These are phyloP conservation scores for Cucurbita maxima DNA, from an alignment of 306 rosid species.

Conservation along the genomic window DNA sequence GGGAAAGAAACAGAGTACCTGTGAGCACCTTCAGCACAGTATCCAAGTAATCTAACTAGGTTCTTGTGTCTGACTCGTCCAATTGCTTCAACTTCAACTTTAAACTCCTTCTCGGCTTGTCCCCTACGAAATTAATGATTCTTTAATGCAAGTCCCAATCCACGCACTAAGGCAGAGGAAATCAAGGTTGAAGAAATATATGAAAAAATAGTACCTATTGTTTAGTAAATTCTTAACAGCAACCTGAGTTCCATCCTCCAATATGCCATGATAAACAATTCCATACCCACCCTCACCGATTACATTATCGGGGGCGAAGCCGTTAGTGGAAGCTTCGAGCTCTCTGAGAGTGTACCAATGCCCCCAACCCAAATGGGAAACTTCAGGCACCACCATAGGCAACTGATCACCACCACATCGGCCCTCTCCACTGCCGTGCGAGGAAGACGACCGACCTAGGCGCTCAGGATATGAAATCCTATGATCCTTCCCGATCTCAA, in stretches of 20 bases:
- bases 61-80: slow-evolving; percentile 87
- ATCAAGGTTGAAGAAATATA: not conserved
- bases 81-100: slow-evolving; percentile 88
- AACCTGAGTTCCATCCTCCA: slow-evolving; percentile 46
- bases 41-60: slow-evolving; percentile 73
- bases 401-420: slow-evolving; percentile 32
- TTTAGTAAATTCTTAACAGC: slow-evolving; percentile 81
- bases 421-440: slow-evolving; percentile 41
- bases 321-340: slow-evolving; percentile 62
- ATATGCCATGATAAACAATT: slow-evolving; percentile 66
- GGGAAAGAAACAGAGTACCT: slow-evolving; percentile 27
- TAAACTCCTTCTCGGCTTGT: slow-evolving; percentile 85
- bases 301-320: slow-evolving; percentile 50
- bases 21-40: slow-evolving; percentile 93
- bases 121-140: slow-evolving; percentile 32
- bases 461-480: slow-evolving; percentile 61
- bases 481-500: slow-evolving; percentile 75
- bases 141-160: not conserved
- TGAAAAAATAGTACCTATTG: slow-evolving; percentile 29
- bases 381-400: slow-evolving; percentile 53
- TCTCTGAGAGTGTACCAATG: slow-evolving; percentile 89
- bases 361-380: slow-evolving; percentile 94
- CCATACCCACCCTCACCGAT: slow-evolving; percentile 91
- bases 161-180: not conserved
- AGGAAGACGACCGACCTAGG: slow-evolving; percentile 26